Evolutionary conservation across 805 yeast genomes (phyloP), one percentile per base, ranked within the genome.

Genomic region (Phaffomyces thermotolerans): DNA sequence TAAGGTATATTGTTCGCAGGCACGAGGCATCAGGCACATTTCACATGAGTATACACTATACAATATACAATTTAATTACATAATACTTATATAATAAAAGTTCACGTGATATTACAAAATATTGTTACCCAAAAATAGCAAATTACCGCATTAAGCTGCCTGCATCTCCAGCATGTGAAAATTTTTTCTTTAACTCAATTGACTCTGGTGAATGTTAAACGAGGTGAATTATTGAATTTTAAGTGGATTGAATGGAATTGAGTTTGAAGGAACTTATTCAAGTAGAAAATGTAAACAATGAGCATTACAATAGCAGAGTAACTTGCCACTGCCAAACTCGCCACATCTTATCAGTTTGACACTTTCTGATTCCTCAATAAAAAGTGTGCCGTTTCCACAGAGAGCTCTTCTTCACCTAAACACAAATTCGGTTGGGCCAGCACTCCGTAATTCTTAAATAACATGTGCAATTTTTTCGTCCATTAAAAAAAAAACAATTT

Each of bases 151-250:
- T 34, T 12, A 15, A 39, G 41, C 12, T 15, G 20, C 8, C 8
- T 25, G 34, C 36, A n/a, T 30, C 4, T 17, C 6, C 12, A n/a
- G 39, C 45, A 42, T 42, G 45, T 42, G 45, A 42, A 38, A 38
- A 38, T 4, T 27, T 27, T 27, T 13, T 27, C 34, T 39, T 42
- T 17, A 36, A 24, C n/a, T 14, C 15, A 14, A 5, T 25, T 25
- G 37, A 38, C 33, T 37, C 35, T 29, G 41, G 30, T 42, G 34
- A 37, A 42, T 29, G 41, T 34, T 42, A 37, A 37, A 42, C 45
- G 45, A 41, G 40, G 13, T 27, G 29, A 27, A 27, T 9, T 13
- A 27, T 27, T 10, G 14, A 27, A 3, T 10, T 27, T 27, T 6
- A 2, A 13, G 6, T 27, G 29, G 13, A 10, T 27, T 10, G 29